Percentiles rank a stretch among this genome's conserved stretches.
Conservation (phyloP, 495 filamentous ascomycete genomes). For the Daldinia decipiens region DNA sequence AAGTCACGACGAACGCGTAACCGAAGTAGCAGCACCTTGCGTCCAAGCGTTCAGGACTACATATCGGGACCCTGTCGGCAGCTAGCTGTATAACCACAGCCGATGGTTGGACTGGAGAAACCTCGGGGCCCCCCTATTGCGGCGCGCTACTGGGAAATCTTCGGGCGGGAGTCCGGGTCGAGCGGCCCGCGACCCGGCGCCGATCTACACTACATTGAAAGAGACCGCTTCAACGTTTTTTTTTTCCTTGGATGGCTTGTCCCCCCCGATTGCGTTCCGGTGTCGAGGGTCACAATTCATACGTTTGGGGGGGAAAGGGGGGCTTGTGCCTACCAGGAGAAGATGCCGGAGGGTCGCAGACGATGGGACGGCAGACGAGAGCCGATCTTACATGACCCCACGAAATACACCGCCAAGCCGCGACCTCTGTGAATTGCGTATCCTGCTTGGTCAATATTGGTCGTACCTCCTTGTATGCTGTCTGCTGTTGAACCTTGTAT, state of each 20-base stretch:
- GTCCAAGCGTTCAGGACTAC: background rate
- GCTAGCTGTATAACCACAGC: background rate
- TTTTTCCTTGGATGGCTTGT: slow-evolving; percentile 4
- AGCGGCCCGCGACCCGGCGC: slow-evolving; percentile 38
- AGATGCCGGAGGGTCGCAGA: slow-evolving; percentile 27
- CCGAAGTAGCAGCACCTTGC: slow-evolving; percentile 8
- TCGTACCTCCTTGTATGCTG: slow-evolving; percentile 7
- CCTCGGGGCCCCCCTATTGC: slow-evolving; percentile 25
- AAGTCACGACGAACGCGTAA: background rate
- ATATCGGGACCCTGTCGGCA: background rate
- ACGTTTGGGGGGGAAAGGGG: slow-evolving; percentile 17
- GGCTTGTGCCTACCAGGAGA: background rate
- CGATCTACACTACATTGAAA: slow-evolving; percentile 39
- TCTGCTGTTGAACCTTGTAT: slow-evolving; percentile 26
- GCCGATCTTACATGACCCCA: slow-evolving; percentile 26
- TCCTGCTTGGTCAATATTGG: slow-evolving; percentile 14
- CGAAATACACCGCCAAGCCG: slow-evolving; percentile 34
- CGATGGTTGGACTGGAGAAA: slow-evolving; percentile 35
- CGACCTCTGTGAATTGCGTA: slow-evolving; percentile 11
- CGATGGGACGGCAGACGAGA: slow-evolving; percentile 25
- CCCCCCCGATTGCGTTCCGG: slow-evolving; percentile 35
- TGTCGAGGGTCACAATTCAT: slow-evolving; percentile 40
- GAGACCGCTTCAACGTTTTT: slow-evolving; percentile 13
- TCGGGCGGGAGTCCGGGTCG: slow-evolving; percentile 23
- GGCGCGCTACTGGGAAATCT: slow-evolving; percentile 33